Conservation (phyloP, 352 stramenopile genomes). For the Thalassiosira livingstoniorum region DNA sequence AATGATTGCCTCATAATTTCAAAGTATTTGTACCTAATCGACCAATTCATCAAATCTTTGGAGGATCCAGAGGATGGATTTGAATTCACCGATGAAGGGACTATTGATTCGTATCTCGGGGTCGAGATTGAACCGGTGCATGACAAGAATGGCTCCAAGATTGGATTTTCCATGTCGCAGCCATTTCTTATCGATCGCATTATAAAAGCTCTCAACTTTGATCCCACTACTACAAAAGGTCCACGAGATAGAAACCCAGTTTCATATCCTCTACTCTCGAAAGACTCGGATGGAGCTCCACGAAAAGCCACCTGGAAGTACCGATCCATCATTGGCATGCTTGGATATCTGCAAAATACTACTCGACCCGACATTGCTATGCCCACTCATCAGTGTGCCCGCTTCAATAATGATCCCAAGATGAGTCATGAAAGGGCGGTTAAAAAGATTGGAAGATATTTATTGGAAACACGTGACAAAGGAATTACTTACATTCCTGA, state of each 20-base stretch:
- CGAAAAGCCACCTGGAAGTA: not conserved
- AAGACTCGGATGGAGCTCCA: not conserved
- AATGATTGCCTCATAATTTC: constrained; percentile 27
- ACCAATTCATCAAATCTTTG: not conserved
- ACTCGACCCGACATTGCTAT: not conserved
- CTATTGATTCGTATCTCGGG: no score
- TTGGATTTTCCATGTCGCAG: not conserved
- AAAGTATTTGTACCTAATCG: not conserved
- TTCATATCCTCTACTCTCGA: not conserved
- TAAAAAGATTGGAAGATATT: not conserved
- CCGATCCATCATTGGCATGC: not conserved
- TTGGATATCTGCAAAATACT: not conserved
- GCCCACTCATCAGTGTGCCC: not conserved
- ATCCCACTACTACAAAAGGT: not conserved
- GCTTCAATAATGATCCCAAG: not conserved
- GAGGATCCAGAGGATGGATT: not conserved
- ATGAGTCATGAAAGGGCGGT: not conserved
- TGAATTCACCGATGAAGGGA: not conserved
- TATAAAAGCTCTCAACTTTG: not conserved
- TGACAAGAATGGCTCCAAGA: not conserved
- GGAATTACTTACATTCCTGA: not conserved
- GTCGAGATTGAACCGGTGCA: not conserved
- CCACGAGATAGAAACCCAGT: not conserved
- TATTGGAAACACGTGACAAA: not conserved
- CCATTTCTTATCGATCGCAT: not conserved